Evolutionary conservation across 192 early-diverging fungal species (phyloP).

Genomic region (Chytriomyces confervae): DNA sequence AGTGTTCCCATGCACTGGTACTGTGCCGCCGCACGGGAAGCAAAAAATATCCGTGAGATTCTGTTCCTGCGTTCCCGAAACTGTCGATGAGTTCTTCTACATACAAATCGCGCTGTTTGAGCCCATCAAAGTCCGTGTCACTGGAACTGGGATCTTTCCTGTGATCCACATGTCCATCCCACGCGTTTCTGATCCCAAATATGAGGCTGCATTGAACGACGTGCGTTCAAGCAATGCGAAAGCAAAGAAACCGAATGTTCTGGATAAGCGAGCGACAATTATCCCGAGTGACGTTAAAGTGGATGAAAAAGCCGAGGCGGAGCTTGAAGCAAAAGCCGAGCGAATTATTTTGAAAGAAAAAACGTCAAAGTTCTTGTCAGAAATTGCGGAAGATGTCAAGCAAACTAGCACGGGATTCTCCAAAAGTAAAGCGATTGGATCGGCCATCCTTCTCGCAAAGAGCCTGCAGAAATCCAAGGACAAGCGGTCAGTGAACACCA

Average conservation of each 20-base stretch:
- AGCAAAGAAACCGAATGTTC: not conserved
- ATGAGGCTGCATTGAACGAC: slow-evolving; percentile 35
- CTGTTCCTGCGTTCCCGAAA: slow-evolving; percentile 53
- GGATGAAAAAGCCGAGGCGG: slow-evolving; percentile 40
- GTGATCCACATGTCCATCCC: slow-evolving; percentile 43
- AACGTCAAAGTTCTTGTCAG: slow-evolving; percentile 43
- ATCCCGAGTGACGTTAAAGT: not conserved
- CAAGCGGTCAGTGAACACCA: slow-evolving; percentile 35
- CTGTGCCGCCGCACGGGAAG: slow-evolving; percentile 43
- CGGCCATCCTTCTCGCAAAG: slow-evolving; percentile 52
- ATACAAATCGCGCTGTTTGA: slow-evolving; percentile 62
- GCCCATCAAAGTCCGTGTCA: slow-evolving; percentile 51
- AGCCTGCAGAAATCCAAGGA: slow-evolving; percentile 43
- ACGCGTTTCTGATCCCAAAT: slow-evolving; percentile 36
- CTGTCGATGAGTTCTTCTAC: slow-evolving; percentile 57
- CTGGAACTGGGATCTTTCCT: slow-evolving; percentile 52
- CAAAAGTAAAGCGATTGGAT: slow-evolving; percentile 55
- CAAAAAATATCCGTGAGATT: slow-evolving; percentile 55
- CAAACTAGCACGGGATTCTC: not conserved
- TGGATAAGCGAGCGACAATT: not conserved
- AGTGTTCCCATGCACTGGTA: slow-evolving; percentile 50
- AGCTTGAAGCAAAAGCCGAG: slow-evolving; percentile 50
- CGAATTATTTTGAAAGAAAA: slow-evolving; percentile 47
- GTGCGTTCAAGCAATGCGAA: slow-evolving; percentile 22
- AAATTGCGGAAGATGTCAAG: slow-evolving; percentile 47